A percentile compares a stretch with the other conserved stretches of the same genome.
Conservation (phyloP, 805 yeast species). For the Sungouiozyma ichnusensis region DNA sequence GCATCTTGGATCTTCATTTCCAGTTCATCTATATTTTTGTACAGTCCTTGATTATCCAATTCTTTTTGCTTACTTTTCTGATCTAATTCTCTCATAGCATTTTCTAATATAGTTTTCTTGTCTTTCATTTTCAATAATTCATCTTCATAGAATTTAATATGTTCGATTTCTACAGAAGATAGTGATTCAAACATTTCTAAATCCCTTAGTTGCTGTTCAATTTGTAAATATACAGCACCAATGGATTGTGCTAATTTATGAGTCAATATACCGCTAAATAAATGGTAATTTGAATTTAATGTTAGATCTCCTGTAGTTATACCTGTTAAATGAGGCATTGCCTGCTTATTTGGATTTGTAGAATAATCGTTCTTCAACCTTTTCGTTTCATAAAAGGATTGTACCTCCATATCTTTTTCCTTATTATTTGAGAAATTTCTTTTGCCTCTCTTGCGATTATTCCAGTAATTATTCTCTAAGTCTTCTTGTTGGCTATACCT, state of each 20-base stretch:
- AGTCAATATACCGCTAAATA: slow-evolving; percentile 38
- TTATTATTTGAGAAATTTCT: slow-evolving; percentile 7
- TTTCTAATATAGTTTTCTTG: slow-evolving; percentile 35
- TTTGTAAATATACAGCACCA: slow-evolving; percentile 36
- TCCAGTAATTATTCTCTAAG: slow-evolving; percentile 29
- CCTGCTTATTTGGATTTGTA: slow-evolving; percentile 54
- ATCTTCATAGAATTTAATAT: slow-evolving; percentile 33
- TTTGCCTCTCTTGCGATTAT: slow-evolving; percentile 22
- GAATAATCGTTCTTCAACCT: slow-evolving; percentile 58
- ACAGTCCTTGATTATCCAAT: slow-evolving; percentile 21
- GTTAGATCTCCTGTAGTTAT: slow-evolving; percentile 34
- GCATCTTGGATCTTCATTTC: slow-evolving; percentile 24
- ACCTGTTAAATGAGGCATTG: slow-evolving; percentile 39
- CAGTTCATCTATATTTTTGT: slow-evolving; percentile 18
- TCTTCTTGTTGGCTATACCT: slow-evolving; percentile 40
- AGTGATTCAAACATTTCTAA: slow-evolving; percentile 35
- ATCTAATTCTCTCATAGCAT: slow-evolving; percentile 9
- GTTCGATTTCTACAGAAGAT: slow-evolving; percentile 32
- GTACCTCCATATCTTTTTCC: slow-evolving; percentile 3
- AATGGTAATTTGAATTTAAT: slow-evolving; percentile 27
- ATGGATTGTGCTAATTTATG: slow-evolving; percentile 53
- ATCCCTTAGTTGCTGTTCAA: slow-evolving; percentile 38
- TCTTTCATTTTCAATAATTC: slow-evolving; percentile 37
- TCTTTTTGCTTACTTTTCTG: slow-evolving; percentile 26
- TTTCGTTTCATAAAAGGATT: slow-evolving; percentile 45